Percentiles rank a stretch among this genome's conserved stretches.
phyloP scores from a whole-genome alignment of 1,139 yeast genomes.

The Hemisphaericaspora lyxosophila region DNA sequence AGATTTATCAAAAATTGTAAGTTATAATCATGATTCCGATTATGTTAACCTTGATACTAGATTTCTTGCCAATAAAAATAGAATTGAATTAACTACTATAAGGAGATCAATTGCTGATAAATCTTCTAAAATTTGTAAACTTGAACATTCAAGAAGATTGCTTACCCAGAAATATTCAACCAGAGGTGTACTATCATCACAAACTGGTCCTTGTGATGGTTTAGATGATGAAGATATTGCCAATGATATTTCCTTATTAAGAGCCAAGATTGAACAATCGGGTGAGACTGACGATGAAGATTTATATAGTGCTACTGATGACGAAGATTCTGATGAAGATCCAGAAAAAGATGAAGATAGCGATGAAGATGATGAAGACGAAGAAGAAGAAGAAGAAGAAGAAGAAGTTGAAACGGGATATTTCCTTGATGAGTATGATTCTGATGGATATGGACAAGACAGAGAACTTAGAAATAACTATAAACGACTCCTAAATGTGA shows the following conservation, averaged over 20 bases:
- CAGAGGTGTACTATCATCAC: not conserved
- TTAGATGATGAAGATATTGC: conserved; percentile 27
- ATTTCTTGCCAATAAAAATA: conserved; percentile 25
- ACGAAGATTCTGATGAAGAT: conserved; percentile 1
- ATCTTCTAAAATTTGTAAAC: conserved; percentile 10
- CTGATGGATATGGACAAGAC: conserved; percentile 8
- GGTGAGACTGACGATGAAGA: conserved; percentile 2
- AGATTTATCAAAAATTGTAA: conserved; percentile 9
- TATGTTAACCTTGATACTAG: conserved; percentile 25
- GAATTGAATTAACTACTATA: conserved; percentile 35
- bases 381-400: conserved; percentile 10
- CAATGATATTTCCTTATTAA: conserved; percentile 18
- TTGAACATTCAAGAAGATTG: conserved; percentile 8
- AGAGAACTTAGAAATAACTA: conserved; percentile 11
- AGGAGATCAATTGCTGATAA: conserved; percentile 14
- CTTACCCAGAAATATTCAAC: conserved; percentile 8
- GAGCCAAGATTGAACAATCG: not conserved
- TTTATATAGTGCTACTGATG: conserved; percentile 7
- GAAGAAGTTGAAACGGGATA: conserved; percentile 5
- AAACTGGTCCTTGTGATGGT: conserved; percentile 18
- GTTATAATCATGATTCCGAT: conserved; percentile 26
- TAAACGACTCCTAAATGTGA: conserved; percentile 9
- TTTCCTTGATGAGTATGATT: conserved; percentile 5
- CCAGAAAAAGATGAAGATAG: conserved; percentile 7
- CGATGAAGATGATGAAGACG: conserved; percentile 10